Evolutionary conservation across 2,329 filamentous ascomycete species (phyloP).

Genomic region (Aureobasidium musti): DNA sequence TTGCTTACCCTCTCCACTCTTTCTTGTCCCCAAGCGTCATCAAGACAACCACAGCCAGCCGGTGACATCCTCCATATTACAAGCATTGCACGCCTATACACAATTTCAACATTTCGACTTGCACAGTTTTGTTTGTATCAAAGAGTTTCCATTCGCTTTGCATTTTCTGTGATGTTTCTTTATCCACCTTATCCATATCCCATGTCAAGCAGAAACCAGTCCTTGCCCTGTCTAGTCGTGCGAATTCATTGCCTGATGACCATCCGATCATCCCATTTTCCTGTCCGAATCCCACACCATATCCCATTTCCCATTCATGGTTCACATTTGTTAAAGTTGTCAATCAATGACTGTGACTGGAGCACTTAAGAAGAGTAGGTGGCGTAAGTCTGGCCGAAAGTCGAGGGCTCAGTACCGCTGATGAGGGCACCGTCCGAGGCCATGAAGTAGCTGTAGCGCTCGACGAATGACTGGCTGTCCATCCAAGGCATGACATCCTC

Average conservation of each 20-base stretch:
- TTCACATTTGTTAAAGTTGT: not conserved
- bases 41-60: constrained; percentile 10
- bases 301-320: not conserved
- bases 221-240: constrained; percentile 15
- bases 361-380: constrained; percentile 22
- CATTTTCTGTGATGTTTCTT: not conserved
- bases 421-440: constrained; percentile 42
- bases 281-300: constrained; percentile 6
- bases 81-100: not conserved
- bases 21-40: constrained; percentile 15
- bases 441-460: constrained; percentile 47
- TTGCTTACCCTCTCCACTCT: not conserved
- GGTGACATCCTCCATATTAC: constrained; percentile 4
- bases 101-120: not conserved
- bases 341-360: constrained; percentile 11
- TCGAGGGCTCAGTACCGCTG: constrained; percentile 38
- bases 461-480: constrained; percentile 45
- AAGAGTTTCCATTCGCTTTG: not conserved
- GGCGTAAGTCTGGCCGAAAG: constrained; percentile 39
- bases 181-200: constrained; percentile 13
- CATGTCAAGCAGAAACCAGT: constrained; percentile 25
- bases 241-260: constrained; percentile 15
- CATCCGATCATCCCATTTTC: constrained; percentile 13
- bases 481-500: constrained; percentile 51
- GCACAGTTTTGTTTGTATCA: not conserved